Conservation (phyloP, 2,329 filamentous ascomycete genomes). For the Cytospora chrysosperma region DNA sequence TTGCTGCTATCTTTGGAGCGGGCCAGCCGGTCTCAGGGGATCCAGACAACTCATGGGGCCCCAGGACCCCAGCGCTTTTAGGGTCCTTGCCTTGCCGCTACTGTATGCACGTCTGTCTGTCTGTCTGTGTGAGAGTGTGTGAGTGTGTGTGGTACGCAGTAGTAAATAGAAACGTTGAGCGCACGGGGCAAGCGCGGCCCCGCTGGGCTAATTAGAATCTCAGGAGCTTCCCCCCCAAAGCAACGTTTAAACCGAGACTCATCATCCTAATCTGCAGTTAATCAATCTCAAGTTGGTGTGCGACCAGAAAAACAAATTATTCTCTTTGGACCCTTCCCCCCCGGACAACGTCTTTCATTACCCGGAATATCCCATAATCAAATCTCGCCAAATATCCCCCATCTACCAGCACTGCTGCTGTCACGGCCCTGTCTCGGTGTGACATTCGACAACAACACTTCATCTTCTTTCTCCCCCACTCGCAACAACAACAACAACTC, state of each 20-base stretch:
- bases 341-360: conserved; percentile 17
- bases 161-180: neutral
- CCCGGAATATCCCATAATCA: conserved; percentile 19
- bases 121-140: too few relatives aligned
- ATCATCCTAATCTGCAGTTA: conserved; percentile 2
- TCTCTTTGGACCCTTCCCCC: neutral
- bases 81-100: neutral
- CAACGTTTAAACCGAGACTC: conserved; percentile 14
- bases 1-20: conserved; percentile 16
- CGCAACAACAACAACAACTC: neutral
- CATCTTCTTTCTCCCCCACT: conserved; percentile 1
- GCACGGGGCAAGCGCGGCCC: conserved; percentile 11
- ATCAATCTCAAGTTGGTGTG: conserved; percentile 4
- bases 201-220: conserved; percentile 15
- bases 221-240: neutral
- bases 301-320: neutral
- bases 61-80: neutral
- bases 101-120: too few relatives aligned
- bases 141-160: too few relatives aligned
- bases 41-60: neutral
- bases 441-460: neutral
- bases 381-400: conserved; percentile 24
- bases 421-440: conserved; percentile 18
- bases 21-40: neutral
- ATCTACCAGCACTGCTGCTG: conserved; percentile 6